Base-by-base conservation (phyloP, 768 basidiomycete species). In the Termitomyces sp. region DNA sequence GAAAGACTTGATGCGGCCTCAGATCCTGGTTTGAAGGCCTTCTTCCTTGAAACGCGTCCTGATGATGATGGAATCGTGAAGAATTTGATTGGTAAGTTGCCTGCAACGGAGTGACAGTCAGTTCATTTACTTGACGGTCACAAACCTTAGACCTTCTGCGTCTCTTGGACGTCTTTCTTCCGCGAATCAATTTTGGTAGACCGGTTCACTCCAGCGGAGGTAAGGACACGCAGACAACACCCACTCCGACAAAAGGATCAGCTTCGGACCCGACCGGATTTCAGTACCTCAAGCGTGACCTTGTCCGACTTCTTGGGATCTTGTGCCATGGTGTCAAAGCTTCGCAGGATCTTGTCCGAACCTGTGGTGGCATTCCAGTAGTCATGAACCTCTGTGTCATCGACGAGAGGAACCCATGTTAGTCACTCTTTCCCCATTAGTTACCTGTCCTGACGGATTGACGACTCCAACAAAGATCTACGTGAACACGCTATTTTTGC, bases 371-470 rank as follows among this genome's bases (percentile, higher is more conserved):
- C 50, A 85, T 97, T 61, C 81, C 87, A 56, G 83, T 93, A 50
- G 81, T 96, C 17, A 86, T 97, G 84, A 91, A 89, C 69, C 79
- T 95, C 74, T 96, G 94, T 72, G 91, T 92, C 17, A 78, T 94
- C 32, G 95, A 98, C 71, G 94, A 95, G 67, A 77, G 88, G 60
- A 97, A 96, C 73, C 95, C 95, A 43, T 95, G 95, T 96, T 72
- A 74, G 94, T 85, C 52, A 60, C 68, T 47, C 57, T 61, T 58
- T 11, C 37, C 34, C 55, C 57, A 56, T 62, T 58, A 50, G 14
- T 32, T 60, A 62, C 12, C 53, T 60, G 67, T 52, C 20, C 48
- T 56, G 46, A 58, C 38, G n/a, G 51, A 58, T 47, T 62, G 36
- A 49, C 56, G 29, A 50, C 46, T 60, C 6, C 36, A 32, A 56